Conservation (phyloP, 352 stramenopile species). For the Globisporangium echinulatum region DNA sequence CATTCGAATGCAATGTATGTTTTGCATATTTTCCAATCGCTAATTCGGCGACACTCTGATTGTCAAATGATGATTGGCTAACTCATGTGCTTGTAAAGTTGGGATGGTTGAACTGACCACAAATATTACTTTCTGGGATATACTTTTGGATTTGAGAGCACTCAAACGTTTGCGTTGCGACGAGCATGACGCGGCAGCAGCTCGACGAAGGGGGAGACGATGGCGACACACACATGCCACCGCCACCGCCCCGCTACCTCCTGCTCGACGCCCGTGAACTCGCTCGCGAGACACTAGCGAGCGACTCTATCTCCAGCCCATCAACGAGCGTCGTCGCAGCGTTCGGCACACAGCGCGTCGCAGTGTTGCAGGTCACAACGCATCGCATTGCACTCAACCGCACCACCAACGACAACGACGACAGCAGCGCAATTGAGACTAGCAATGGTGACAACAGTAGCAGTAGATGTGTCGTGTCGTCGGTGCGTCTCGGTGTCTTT, state of each 20-base stretch:
- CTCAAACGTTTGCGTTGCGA: no score
- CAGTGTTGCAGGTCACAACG: constrained; percentile 17
- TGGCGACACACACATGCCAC: neutral
- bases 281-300: constrained; percentile 8
- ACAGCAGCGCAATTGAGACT: neutral
- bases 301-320: neutral
- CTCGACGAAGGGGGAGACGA: constrained; percentile 1
- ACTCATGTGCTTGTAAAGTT: no score
- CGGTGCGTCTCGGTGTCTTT: neutral
- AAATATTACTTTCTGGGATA: no score
- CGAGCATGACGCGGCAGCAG: constrained; percentile 12
- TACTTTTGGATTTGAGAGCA: no score
- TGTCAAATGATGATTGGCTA: no score
- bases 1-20: no score
- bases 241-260: constrained; percentile 5
- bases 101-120: no score
- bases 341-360: constrained; percentile 18
- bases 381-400: neutral
- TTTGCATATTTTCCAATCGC: no score
- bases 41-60: no score
- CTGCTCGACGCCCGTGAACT: constrained; percentile 34
- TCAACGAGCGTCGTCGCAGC: constrained; percentile 13
- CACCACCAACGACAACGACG: neutral
- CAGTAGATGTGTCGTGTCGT: neutral
- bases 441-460: neutral